phyloP scores from a whole-genome alignment of 2,329 filamentous ascomycete genomes.

The Pezicula carpinea region DNA sequence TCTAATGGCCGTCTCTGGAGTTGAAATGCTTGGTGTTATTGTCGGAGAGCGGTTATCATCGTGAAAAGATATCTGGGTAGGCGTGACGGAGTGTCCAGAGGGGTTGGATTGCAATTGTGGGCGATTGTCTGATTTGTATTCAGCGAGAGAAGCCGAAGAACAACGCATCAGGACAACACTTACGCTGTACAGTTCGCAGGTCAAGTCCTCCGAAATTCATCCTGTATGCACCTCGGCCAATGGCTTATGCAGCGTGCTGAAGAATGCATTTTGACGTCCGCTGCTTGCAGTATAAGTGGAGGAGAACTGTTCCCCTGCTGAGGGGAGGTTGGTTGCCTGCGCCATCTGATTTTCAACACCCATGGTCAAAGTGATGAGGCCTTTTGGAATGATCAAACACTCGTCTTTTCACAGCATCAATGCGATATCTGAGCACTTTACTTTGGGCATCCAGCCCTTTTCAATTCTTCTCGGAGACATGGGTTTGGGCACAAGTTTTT shows the following conservation, averaged over 20 bases:
- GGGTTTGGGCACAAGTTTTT: too few relatives aligned
- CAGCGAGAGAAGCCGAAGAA: constrained; percentile 5
- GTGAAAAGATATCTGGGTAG: constrained; percentile 12
- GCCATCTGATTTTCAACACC: background rate
- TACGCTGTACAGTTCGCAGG: constrained; percentile 19
- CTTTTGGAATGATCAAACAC: too few relatives aligned
- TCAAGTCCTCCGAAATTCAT: constrained; percentile 25
- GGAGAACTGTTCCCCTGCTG: background rate
- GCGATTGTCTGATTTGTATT: constrained; percentile 15
- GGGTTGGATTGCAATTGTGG: constrained; percentile 18
- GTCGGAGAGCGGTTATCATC: constrained; percentile 20
- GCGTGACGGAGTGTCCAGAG: constrained; percentile 16
- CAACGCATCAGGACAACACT: constrained; percentile 15
- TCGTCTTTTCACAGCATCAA: too few relatives aligned
- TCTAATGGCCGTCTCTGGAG: constrained; percentile 21
- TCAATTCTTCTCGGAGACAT: too few relatives aligned
- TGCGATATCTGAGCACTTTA: too few relatives aligned
- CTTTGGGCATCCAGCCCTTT: too few relatives aligned
- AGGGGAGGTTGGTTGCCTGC: background rate
- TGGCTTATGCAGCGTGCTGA: constrained; percentile 19
- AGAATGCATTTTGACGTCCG: constrained; percentile 20
- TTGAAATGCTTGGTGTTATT: constrained; percentile 18
- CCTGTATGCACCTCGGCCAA: constrained; percentile 16
- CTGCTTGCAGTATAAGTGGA: background rate
- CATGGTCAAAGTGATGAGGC: too few relatives aligned